phyloP scores from a whole-genome alignment of 2,329 filamentous ascomycete genomes.

The Didymella keratinophila region DNA sequence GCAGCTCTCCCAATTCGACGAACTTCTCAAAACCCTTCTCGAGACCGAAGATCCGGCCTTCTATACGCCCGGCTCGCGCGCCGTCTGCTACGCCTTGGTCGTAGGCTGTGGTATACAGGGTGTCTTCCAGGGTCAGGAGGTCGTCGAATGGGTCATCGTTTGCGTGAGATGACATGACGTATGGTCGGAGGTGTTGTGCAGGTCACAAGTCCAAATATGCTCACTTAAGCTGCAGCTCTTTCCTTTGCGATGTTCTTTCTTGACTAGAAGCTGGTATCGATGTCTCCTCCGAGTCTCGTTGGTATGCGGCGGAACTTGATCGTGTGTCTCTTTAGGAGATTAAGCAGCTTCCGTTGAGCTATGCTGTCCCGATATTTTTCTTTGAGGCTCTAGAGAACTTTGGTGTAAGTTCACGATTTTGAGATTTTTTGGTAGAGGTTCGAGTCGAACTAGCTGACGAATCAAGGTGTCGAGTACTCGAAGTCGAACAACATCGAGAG shows the following conservation, averaged over 20 bases:
- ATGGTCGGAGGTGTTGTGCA: no score
- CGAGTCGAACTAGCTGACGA: slow-evolving; percentile 17
- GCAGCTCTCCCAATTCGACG: slow-evolving; percentile 76
- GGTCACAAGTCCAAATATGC: no score
- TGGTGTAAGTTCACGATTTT: neutral
- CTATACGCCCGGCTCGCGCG: slow-evolving; percentile 76
- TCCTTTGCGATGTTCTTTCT: no score
- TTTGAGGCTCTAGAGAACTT: no score
- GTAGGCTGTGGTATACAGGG: slow-evolving; percentile 86
- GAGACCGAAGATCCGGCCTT: slow-evolving; percentile 89
- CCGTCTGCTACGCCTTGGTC: slow-evolving; percentile 78
- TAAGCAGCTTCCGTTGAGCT: no score
- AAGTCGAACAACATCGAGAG: no score
- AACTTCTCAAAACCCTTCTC: slow-evolving; percentile 96
- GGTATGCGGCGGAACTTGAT: no score
- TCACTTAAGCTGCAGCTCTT: no score
- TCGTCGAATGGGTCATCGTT: slow-evolving; percentile 60
- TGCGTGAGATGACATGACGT: slow-evolving; percentile 19
- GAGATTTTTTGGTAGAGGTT: neutral
- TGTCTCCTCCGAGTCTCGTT: no score
- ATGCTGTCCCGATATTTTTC: no score
- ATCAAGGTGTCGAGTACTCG: slow-evolving; percentile 1
- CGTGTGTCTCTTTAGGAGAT: no score
- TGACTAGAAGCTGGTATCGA: no score
- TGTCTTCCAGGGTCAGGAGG: slow-evolving; percentile 67